These are phyloP conservation scores for Aspergillus latus DNA, from an alignment of 2,329 filamentous ascomycete genomes.

Conservation along the genomic window DNA sequence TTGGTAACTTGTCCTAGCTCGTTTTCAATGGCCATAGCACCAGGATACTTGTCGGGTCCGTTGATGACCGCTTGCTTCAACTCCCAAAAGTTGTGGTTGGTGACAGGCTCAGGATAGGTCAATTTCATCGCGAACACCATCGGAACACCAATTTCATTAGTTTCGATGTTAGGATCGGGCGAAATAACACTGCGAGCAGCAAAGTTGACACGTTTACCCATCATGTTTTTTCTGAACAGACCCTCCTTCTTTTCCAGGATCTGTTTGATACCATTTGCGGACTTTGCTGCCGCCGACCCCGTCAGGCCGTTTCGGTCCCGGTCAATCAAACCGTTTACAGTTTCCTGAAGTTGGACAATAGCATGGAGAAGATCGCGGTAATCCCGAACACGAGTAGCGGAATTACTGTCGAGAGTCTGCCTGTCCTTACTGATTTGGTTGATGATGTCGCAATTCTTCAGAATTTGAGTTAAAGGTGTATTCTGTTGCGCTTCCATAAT, in stretches of 20 bases:
- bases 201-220: constrained; percentile 99
- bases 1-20: constrained; percentile 91
- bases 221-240: constrained; percentile 98
- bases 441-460: constrained; percentile 72
- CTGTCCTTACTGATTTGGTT: constrained; percentile 73
- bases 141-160: constrained; percentile 96
- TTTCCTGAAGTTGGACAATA: constrained; percentile 81
- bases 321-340: constrained; percentile 91
- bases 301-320: constrained; percentile 80
- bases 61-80: constrained; percentile 96
- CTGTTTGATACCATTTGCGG: constrained; percentile 95
- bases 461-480: constrained; percentile 77
- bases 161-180: constrained; percentile 97
- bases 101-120: constrained; percentile 96
- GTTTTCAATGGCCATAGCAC: constrained; percentile 90
- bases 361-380: constrained; percentile 77
- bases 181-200: constrained; percentile 97
- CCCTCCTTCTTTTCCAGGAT: constrained; percentile 98
- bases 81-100: constrained; percentile 93
- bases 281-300: constrained; percentile 72
- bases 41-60: constrained; percentile 89
- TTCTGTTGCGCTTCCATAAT: constrained; percentile 90
- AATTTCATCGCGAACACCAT: constrained; percentile 96
- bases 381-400: constrained; percentile 55
- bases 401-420: constrained; percentile 48